phyloP scores from a whole-genome alignment of 2,329 filamentous ascomycete genomes.

The Fragosphaeria purpurea region DNA sequence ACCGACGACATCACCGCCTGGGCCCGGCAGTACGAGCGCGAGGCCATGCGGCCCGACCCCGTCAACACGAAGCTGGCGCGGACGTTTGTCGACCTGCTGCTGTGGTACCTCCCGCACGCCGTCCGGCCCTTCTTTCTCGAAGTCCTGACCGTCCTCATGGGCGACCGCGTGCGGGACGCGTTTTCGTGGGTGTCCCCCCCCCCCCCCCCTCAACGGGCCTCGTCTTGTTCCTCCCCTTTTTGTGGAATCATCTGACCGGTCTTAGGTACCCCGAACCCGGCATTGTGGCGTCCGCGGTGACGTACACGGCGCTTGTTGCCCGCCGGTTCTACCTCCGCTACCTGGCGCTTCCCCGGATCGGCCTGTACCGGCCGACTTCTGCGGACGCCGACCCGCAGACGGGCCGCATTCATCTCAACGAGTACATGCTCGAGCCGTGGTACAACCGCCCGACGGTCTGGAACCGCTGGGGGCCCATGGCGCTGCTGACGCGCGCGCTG shows the following conservation, averaged over 20 bases:
- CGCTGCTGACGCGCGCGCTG: conserved; percentile 33
- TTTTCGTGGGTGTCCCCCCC: conserved; percentile 28
- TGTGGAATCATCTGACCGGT: too few species aligned
- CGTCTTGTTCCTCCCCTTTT: too few species aligned
- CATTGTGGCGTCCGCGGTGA: conserved; percentile 24
- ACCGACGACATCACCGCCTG: conserved; percentile 37
- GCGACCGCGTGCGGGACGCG: conserved; percentile 50
- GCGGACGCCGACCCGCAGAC: conserved; percentile 38
- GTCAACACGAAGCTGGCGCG: conserved; percentile 43
- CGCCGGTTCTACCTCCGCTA: conserved; percentile 49
- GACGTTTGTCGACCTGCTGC: conserved; percentile 49
- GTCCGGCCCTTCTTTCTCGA: conserved; percentile 37
- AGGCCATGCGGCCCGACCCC: conserved; percentile 43
- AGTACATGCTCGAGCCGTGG: conserved; percentile 54
- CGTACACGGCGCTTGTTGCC: conserved; percentile 36
- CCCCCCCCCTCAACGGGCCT: too few species aligned
- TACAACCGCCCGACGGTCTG: conserved; percentile 50
- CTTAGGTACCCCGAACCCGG: conserved; percentile 35
- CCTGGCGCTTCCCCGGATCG: conserved; percentile 48
- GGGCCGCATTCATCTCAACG: conserved; percentile 37
- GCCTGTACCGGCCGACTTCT: conserved; percentile 28
- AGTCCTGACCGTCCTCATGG: conserved; percentile 50
- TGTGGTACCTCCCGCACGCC: conserved; percentile 41
- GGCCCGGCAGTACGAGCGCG: conserved; percentile 47
- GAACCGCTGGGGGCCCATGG: conserved; percentile 52